Conservation (phyloP, 2,329 filamentous ascomycete genomes). For the Cryoendolithus antarcticus region DNA sequence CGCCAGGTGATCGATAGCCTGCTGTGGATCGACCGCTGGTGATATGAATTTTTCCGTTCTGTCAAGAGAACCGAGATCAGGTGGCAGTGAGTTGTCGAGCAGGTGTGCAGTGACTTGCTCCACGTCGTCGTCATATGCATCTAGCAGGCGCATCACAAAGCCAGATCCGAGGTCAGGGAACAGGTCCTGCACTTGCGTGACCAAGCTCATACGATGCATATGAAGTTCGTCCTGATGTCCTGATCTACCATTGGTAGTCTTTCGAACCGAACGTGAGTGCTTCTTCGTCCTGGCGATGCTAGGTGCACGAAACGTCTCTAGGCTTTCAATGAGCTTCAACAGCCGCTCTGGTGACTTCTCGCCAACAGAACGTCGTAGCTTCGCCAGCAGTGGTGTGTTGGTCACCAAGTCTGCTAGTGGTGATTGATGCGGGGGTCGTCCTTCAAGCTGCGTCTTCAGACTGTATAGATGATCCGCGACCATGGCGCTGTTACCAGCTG, state of each 20-base stretch:
- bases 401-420: conserved; percentile 75
- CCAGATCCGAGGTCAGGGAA: conserved; percentile 78
- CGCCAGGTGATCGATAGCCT: conserved; percentile 31
- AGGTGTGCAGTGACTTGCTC: conserved; percentile 73
- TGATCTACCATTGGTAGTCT: too few relatives aligned
- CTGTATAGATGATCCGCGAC: conserved; percentile 75
- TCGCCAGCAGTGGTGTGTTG: conserved; percentile 60
- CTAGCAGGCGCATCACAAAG: conserved; percentile 67
- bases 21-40: conserved; percentile 6
- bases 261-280: conserved; percentile 43
- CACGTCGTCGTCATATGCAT: conserved; percentile 64
- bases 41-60: conserved; percentile 41
- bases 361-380: conserved; percentile 44
- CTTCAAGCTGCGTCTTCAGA: conserved; percentile 58
- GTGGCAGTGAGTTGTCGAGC: conserved; percentile 62
- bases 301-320: conserved; percentile 44
- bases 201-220: conserved; percentile 68
- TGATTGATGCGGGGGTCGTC: conserved; percentile 42
- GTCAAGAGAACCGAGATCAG: conserved; percentile 53
- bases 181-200: conserved; percentile 84
- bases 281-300: conserved; percentile 42
- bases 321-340: conserved; percentile 46
- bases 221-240: conserved; percentile 42
- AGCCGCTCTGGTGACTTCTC: conserved; percentile 43
- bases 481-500: conserved; percentile 58